These are phyloP conservation scores for Plantago coronopus DNA, from an alignment of 305 asterid genomes.

Conservation along the genomic window DNA sequence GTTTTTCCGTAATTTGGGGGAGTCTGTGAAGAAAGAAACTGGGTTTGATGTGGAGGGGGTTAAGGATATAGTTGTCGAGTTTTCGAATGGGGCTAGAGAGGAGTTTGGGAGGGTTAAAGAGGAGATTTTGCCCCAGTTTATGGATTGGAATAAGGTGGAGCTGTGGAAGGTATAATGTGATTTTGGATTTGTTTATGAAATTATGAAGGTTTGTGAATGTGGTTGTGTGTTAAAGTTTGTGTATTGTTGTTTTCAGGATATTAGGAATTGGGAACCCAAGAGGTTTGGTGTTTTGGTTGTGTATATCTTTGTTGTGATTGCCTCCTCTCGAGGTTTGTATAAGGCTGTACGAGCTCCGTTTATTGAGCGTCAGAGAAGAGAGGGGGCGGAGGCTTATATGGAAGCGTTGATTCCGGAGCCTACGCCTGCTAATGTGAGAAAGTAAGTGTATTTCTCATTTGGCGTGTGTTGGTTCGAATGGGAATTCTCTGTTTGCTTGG, in stretches of 20 bases:
- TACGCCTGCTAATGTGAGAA: conserved; percentile 70
- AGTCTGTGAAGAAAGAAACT: conserved; percentile 64
- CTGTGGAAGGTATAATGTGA: conserved; percentile 69
- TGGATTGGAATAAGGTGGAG: conserved; percentile 78
- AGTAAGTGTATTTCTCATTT: conserved; percentile 41
- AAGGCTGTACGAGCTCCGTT: conserved; percentile 71
- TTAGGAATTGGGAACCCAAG: conserved; percentile 76
- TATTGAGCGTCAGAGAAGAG: conserved; percentile 62
- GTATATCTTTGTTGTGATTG: conserved; percentile 44
- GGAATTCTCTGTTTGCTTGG: conserved; percentile 5
- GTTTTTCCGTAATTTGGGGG: conserved; percentile 58
- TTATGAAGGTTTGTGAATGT: neutral
- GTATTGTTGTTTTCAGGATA: conserved; percentile 50
- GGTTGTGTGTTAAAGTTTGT: conserved; percentile 14
- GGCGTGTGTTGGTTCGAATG: conserved; percentile 9
- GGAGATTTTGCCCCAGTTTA: conserved; percentile 51
- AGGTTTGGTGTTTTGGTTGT: conserved; percentile 65
- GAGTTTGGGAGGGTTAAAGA: conserved; percentile 29
- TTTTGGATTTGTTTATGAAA: neutral
- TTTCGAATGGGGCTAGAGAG: conserved; percentile 34
- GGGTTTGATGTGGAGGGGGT: conserved; percentile 54
- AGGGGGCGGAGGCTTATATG: conserved; percentile 88
- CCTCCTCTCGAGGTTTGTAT: conserved; percentile 60
- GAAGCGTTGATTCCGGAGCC: conserved; percentile 97
- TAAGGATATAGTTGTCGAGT: conserved; percentile 33